A percentile compares a stretch with the other conserved stretches of the same genome.
Evolutionary conservation across 2,329 filamentous ascomycete genomes (phyloP).

Genomic region (Mariannaea sp.): DNA sequence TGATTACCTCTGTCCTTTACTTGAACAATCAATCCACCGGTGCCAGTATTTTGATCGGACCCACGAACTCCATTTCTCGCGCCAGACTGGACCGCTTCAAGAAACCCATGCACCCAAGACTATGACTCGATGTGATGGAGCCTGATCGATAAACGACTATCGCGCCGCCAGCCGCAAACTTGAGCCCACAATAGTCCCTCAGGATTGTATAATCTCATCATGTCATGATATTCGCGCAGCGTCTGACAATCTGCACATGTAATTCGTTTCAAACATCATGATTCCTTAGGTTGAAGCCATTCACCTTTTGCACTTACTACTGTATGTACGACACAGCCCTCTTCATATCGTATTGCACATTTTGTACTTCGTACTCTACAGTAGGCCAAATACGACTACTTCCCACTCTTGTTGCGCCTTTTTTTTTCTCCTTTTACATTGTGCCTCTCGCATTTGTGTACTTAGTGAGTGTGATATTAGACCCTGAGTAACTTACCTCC

Average conservation of each 20-base stretch:
- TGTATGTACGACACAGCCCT: no score
- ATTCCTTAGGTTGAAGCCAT: not conserved
- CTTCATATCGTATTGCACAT: no score
- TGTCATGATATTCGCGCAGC: constrained; percentile 9
- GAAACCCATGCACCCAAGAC: not conserved
- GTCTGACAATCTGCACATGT: constrained; percentile 1
- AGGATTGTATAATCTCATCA: constrained; percentile 4
- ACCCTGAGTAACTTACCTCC: no score
- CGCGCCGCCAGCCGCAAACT: constrained; percentile 10
- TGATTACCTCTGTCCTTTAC: not conserved
- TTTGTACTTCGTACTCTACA: no score
- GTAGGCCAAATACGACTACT: no score
- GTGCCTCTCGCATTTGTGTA: no score
- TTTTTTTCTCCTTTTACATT: no score
- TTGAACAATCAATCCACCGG: constrained; percentile 8
- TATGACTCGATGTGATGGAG: not conserved
- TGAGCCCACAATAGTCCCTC: not conserved
- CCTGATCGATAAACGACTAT: not conserved
- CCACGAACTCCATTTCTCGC: constrained; percentile 4
- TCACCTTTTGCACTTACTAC: no score
- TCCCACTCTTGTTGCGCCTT: no score
- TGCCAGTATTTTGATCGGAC: not conserved
- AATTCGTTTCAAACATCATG: constrained; percentile 13
- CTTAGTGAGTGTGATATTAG: no score
- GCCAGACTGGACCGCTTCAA: constrained; percentile 14